Conservation (phyloP, 2,329 filamentous ascomycete species). For the Aspergillus sp. region DNA sequence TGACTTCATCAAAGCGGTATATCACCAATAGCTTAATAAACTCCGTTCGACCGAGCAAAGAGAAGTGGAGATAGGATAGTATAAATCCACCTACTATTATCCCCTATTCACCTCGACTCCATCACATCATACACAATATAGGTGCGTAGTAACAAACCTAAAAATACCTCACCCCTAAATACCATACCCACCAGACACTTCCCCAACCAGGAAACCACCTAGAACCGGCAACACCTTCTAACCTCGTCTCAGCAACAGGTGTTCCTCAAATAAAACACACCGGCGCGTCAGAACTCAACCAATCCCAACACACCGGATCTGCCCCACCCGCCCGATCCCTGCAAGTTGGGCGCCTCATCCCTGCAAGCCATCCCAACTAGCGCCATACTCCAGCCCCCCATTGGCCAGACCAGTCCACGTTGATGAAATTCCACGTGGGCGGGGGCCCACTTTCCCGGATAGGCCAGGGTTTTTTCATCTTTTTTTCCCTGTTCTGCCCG, state of each 20-base stretch:
- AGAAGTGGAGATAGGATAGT: no score
- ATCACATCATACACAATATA: no score
- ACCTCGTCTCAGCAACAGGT: not conserved
- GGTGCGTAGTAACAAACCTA: no score
- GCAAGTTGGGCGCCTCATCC: not conserved
- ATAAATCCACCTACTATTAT: no score
- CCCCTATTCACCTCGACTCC: no score
- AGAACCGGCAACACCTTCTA: not conserved
- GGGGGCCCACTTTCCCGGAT: conserved; percentile 14
- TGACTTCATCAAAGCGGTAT: no score
- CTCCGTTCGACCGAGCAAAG: no score
- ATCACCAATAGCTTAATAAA: no score
- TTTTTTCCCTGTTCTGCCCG: conserved; percentile 5
- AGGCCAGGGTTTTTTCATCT: conserved; percentile 11
- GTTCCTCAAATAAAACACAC: not conserved
- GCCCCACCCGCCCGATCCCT: not conserved
- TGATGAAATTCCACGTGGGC: conserved; percentile 5
- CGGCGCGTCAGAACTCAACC: not conserved
- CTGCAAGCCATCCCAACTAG: not conserved
- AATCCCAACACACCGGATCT: not conserved
- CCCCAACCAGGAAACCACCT: not conserved
- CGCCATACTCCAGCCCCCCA: not conserved
- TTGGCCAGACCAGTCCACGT: not conserved
- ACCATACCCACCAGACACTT: no score
- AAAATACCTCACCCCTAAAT: no score